Evolutionary conservation across 2,329 filamentous ascomycete genomes (phyloP).

Genomic region (Colletotrichum trifolii): DNA sequence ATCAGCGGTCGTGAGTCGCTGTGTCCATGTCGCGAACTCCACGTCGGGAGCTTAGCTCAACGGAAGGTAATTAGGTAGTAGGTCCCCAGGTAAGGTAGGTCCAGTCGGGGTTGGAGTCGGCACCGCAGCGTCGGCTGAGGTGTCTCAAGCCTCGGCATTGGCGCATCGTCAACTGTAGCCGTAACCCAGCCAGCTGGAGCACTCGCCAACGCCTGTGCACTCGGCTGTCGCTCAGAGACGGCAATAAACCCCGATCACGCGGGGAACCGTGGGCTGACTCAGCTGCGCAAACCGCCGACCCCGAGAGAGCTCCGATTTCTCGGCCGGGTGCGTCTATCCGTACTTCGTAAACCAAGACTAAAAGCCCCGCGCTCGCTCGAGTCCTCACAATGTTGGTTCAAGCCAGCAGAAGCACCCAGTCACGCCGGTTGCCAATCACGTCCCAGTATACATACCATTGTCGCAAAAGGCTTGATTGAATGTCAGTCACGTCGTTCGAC

Average conservation of each 20-base stretch:
- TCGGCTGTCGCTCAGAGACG: not conserved
- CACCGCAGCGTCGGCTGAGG: conserved; percentile 32
- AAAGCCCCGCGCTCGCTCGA: no score
- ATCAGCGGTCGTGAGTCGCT: conserved; percentile 3
- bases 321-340: not conserved
- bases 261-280: no score
- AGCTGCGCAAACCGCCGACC: not conserved
- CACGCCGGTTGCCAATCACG: no score
- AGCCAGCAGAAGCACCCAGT: no score
- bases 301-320: conserved; percentile 18
- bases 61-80: not conserved
- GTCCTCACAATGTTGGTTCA: no score
- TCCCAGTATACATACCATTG: no score
- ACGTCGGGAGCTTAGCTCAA: conserved; percentile 22
- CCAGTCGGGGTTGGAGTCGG: conserved; percentile 16
- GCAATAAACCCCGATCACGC: not conserved
- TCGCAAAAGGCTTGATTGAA: no score
- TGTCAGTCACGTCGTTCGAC: no score
- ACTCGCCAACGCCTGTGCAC: not conserved
- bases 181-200: conserved; percentile 5
- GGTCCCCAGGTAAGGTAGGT: conserved; percentile 7
- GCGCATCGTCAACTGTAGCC: conserved; percentile 29
- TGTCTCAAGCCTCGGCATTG: conserved; percentile 36
- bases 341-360: no score
- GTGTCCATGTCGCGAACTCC: conserved; percentile 19